Evolutionary conservation across 23 red algal genomes (phyloP).

Genomic region (Agarophyton chilense): DNA sequence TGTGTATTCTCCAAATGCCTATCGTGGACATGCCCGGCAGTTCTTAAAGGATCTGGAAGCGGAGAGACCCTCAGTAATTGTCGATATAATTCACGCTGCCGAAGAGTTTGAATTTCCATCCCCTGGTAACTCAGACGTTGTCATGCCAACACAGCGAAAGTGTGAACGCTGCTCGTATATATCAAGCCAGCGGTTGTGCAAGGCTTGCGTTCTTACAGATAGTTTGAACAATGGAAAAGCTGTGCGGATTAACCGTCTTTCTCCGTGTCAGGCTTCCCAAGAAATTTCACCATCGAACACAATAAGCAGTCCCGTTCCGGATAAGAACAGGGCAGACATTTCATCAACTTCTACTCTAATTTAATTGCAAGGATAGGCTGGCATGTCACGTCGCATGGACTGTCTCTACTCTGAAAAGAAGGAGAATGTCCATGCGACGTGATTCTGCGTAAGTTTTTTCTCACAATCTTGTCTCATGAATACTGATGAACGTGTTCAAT

Average conservation of each 20-base stretch:
- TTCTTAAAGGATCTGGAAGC: constrained; percentile 93
- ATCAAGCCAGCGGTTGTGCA: constrained; percentile 93
- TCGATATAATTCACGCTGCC: constrained; percentile 79
- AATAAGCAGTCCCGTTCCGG: neutral
- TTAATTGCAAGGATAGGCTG: neutral
- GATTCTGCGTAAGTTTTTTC: neutral
- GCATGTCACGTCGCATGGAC: neutral
- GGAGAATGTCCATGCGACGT: neutral
- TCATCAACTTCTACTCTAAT: neutral
- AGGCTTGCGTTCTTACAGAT: constrained; percentile 90
- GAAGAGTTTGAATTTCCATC: constrained; percentile 63
- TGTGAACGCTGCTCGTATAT: constrained; percentile 85
- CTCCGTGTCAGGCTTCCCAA: neutral
- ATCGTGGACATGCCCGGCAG: constrained; percentile 83
- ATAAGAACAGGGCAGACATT: neutral
- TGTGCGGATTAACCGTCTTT: constrained; percentile 6
- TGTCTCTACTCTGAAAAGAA: neutral
- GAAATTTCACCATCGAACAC: neutral
- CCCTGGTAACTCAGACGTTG: constrained; percentile 8
- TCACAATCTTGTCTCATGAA: neutral
- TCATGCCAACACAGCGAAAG: constrained; percentile 22
- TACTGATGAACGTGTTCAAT: neutral
- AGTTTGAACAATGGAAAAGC: constrained; percentile 83
- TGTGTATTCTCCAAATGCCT: constrained; percentile 94
- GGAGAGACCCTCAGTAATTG: constrained; percentile 74